Percentiles rank a stretch among this genome's conserved stretches.
Evolutionary conservation across 345 rosid genomes (phyloP).

Genomic region (Brassica rapa): DNA sequence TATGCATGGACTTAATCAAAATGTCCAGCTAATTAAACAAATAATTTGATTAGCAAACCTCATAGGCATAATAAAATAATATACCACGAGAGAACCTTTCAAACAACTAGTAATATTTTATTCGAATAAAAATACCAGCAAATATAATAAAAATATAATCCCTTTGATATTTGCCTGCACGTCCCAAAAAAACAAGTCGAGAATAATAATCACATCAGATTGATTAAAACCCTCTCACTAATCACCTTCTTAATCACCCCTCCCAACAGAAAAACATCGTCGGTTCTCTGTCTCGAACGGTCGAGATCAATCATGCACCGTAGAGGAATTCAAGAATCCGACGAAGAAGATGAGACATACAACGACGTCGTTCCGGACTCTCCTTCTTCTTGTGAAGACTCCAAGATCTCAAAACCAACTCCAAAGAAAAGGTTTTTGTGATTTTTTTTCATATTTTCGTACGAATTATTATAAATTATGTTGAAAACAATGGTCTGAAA

Average conservation of each 20-base stretch:
- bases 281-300: constrained; percentile 7
- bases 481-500: background rate
- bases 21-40: constrained; percentile 43
- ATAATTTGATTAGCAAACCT: constrained; percentile 32
- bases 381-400: constrained; percentile 54
- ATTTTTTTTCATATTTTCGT: background rate
- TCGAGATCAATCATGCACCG: constrained; percentile 38
- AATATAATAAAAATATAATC: constrained; percentile 26
- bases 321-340: constrained; percentile 38
- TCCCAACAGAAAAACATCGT: background rate
- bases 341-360: constrained; percentile 41
- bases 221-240: constrained; percentile 45
- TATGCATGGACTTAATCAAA: constrained; percentile 47
- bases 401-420: constrained; percentile 46
- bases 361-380: constrained; percentile 46
- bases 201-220: constrained; percentile 39
- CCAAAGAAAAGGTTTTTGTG: constrained; percentile 54
- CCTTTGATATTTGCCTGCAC: constrained; percentile 46
- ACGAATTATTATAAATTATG: background rate
- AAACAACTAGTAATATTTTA: constrained; percentile 40
- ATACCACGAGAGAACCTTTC: constrained; percentile 40
- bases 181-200: constrained; percentile 37
- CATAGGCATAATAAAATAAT: constrained; percentile 4
- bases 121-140: constrained; percentile 7
- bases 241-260: constrained; percentile 38